Base-by-base conservation (phyloP, 2,329 filamentous ascomycete genomes). In the Penicillium sp. region DNA sequence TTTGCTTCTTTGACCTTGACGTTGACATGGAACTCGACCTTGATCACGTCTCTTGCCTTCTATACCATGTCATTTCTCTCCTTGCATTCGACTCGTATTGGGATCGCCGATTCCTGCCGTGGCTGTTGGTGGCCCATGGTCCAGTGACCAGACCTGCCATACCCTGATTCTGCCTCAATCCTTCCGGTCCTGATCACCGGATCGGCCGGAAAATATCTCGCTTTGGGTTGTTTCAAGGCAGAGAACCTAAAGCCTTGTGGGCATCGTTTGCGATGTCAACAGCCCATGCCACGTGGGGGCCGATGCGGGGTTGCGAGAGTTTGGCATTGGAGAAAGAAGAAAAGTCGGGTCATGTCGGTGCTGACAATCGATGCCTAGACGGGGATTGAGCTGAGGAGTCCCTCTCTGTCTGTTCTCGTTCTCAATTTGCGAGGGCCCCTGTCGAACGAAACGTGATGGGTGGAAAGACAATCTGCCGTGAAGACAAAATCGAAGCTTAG, bases 271-370 rank as follows among this genome's bases (percentile, higher is more conserved):
- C 28, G 34, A 24, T 23, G 9, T 21, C 21, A 16, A 37, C 31
- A 48, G 14, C 33, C 16, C 45, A 48, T 40, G 23, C 46, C 46
- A 31, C 34, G 46, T 49, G 31, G 46, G 34, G 36, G 46, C 33
- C 14, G 39, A 51, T 54, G 54, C 54, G 54, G 54, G 54, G 51
- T 51, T 44, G 18, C 21, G 34, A 21, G 34, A 37, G 16, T n/a
- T 37, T 37, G 18, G 34, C 6, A 36, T 9, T 18, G 3, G 33
- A 10, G 28, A 43, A 39, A 9, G 36, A 23, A 18, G 19, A 9
- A 44, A 19, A 45, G 39, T 49, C 55, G 48, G 53, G 45, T 55
- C 48, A 53, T 51, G 37, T 54, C 46, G 47, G 52, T 43, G 42
- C 26, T 46, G 24, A 40, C 14, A 14, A 50, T 28, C 33, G 33